Evolutionary conservation across 2,329 filamentous ascomycete species (phyloP), one percentile per base, ranked within the genome.

Genomic region (Clarireedia homoeocarpa): DNA sequence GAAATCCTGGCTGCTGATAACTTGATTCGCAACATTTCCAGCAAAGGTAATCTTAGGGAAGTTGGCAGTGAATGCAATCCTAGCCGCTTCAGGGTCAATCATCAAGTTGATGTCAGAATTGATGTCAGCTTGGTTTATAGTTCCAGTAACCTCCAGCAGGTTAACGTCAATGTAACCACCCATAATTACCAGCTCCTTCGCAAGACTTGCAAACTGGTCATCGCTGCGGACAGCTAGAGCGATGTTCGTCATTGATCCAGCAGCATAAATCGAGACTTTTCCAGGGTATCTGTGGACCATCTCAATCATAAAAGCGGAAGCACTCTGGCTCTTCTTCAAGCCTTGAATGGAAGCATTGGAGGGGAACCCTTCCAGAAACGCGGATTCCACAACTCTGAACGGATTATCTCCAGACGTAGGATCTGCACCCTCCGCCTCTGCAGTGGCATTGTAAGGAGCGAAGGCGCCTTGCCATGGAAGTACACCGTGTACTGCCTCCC

Each of bases 151-250:
- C 61, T 68, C 58, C 40, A 71, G 61, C 46, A 74, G 64, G 24
- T 71, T 74, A 5, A 70, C 66, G 62, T 79, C 76, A 23, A 78
- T 62, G 61, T 75, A 78, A 2, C 76, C 75, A 53, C 77, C 76
- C 75, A 79, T 79, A 51, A 78, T 71, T 26, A 77, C 69, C 3
- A 79, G 66, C 30, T 74, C 73, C 61, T 75, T 76, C 5, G 74
- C 70, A 48, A 74, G 64, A 24, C 68, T 69, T 1, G 76, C 75
- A 61, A 79, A 79, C 10, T 68, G 65, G 3, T 74, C 66, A 63
- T 79, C 75, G 61, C 76, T 66, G 5, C 74, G 70, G 24, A 73
- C 67, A 1, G 76, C 76, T 50, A 78, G 62, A 2, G 76, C 76
- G 36, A 79, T 67, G 58, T 78, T 79, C 15, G 76, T 79, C 61